Evolutionary conservation across 1,284 basidiomycete species (phyloP).

Genomic region (Malassezia caprae): DNA sequence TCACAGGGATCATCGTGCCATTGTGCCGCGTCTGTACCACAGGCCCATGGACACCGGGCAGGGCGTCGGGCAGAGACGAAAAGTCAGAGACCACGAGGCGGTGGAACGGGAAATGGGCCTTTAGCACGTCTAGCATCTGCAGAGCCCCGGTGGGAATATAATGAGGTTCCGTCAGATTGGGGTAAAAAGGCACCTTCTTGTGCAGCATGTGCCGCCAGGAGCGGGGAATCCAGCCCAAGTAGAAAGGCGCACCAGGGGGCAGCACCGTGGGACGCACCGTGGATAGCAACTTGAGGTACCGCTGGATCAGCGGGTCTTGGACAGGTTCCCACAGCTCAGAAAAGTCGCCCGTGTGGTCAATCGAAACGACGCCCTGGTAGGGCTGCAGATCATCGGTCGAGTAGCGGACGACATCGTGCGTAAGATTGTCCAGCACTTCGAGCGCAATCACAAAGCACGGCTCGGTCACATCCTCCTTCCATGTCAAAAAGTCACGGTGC

Average conservation of each 20-base stretch:
- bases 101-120: slow-evolving; percentile 76
- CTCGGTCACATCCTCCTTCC: slow-evolving; percentile 64
- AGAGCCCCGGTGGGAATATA: slow-evolving; percentile 89
- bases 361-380: slow-evolving; percentile 70
- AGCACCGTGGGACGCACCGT: background rate
- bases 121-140: slow-evolving; percentile 70
- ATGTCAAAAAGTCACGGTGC: slow-evolving; percentile 78
- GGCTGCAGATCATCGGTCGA: slow-evolving; percentile 63
- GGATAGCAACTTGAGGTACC: slow-evolving; percentile 52
- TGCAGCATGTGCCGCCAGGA: slow-evolving; percentile 30
- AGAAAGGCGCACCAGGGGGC: slow-evolving; percentile 51
- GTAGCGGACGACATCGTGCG: slow-evolving; percentile 89
- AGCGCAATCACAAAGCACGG: slow-evolving; percentile 88
- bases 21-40: slow-evolving; percentile 89
- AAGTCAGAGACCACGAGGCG: slow-evolving; percentile 89
- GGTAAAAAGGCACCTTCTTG: slow-evolving; percentile 56
- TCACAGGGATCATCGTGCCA: slow-evolving; percentile 67
- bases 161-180: slow-evolving; percentile 80
- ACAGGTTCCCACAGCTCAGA: slow-evolving; percentile 72
- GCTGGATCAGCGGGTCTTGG: slow-evolving; percentile 68
- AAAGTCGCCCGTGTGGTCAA: slow-evolving; percentile 76
- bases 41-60: slow-evolving; percentile 73
- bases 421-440: slow-evolving; percentile 96
- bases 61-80: slow-evolving; percentile 70
- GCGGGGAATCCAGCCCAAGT: slow-evolving; percentile 56